Base-by-base conservation (phyloP, 1,284 basidiomycete genomes). In the Nidula niveotomentosa region DNA sequence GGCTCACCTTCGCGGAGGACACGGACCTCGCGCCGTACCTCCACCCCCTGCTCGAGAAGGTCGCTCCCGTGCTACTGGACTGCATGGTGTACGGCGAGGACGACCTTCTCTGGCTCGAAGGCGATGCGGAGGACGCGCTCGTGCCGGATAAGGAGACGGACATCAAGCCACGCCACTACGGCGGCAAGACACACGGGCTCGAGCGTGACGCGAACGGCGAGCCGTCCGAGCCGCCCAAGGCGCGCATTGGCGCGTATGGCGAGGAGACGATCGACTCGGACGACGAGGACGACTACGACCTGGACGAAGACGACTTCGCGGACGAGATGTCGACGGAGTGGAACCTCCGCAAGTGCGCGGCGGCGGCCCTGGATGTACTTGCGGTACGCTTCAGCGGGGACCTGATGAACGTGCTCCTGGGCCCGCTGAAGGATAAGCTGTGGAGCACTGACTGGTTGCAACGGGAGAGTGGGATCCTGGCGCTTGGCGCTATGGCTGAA, bases 1-100 rank as follows among this genome's bases (percentile, higher is more conserved):
- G 97, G 97, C 83, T 99, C 59, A 98, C 96, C 1, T 99, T 99
- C 67, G 95, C 97, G 13, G 97, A 99, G 71, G 94, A 98, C 66
- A 86, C 88, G 12, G 88, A 93, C 50, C 81, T 99, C 30, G 86
- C 88, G 13, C 85, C 87, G 12, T 93, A 91, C 70, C 79, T 99
- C 34, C 87, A 88, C 53, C 95, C 94, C 0, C 85, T 96, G 59
- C 80, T 99, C 8, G 83, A 79, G 43, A 91, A 91, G 63, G 91
- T 99, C 47, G 94, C 93, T 0, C 97, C 97, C 0, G 91, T 98
- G 12, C 78, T 99, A 34, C 80, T 99, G 58, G 91, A 97, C 68
- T 96, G 95, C 64, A 99, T 99, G 96, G 77, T 96, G 43, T 99
- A 99, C 67, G 93, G 93, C 54, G 96, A 98, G 64, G 93, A 95